Base-by-base conservation (phyloP, 805 yeast species). In the Candida taoyuanica region DNA sequence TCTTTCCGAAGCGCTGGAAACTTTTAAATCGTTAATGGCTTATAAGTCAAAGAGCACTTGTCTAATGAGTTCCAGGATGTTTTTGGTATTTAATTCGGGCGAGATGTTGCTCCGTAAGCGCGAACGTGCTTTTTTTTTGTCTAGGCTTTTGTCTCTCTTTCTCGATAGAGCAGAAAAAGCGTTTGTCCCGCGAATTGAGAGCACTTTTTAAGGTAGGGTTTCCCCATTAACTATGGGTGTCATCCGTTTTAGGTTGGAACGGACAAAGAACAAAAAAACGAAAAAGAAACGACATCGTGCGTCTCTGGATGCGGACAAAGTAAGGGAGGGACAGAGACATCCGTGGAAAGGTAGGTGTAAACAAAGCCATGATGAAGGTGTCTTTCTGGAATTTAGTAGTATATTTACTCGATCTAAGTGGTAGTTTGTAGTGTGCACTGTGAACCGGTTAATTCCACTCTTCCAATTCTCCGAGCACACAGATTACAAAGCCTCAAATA, bases 221-320 rank as follows among this genome's bases (percentile, higher is more conserved):
- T 15, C 19, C 7, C 7, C 13, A 7, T 28, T 28, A 28, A n/a
- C 16, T 16, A 31, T 17, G 18, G 17, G 18, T 25, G n/a, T 3
- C n/a, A 15, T 19, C 9, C 18, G n/a, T 7, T 12, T 6, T n/a
- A 12, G 13, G 12, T 21, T 7, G 11, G 24, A 11, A 21, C 13
- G n/a, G n/a, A n/a, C n/a, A n/a, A 21, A 17, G 24, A 15, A 17
- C 17, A 17, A 17, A 13, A 17, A 24, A 7, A n/a, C 18, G 13
- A 19, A n/a, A 29, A 32, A 24, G 15, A 19, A 36, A 19, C 33
- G 34, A 21, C 24, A 21, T 21, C 24, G 24, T 21, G 24, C 24
- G 24, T 21, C 24, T 21, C 9, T n/a, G n/a, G n/a, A n/a, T n/a
- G n/a, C n/a, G n/a, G n/a, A n/a, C n/a, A n/a, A n/a, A n/a, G n/a